Evolutionary conservation across 805 yeast genomes (phyloP).

Genomic region (Ogataea philodendri): DNA sequence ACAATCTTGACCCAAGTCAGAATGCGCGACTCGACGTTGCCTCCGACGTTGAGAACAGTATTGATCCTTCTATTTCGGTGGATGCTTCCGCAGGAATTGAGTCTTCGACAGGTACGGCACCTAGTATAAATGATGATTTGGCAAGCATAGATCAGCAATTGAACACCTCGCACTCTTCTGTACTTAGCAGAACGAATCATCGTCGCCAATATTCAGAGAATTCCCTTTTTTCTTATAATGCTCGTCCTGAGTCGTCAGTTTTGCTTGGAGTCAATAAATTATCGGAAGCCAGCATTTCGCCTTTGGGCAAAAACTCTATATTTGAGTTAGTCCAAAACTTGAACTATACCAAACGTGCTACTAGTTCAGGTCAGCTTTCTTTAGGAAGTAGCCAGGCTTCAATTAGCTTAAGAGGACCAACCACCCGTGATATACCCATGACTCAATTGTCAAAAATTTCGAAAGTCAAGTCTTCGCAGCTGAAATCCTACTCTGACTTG

Average conservation of each 20-base stretch:
- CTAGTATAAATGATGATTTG: no score
- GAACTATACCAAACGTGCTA: conserved; percentile 38
- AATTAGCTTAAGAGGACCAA: conserved; percentile 60
- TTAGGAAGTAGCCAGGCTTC: conserved; percentile 39
- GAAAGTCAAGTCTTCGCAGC: conserved; percentile 41
- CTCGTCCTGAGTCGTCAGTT: conserved; percentile 39
- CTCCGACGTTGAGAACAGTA: no score
- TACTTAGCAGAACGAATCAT: no score
- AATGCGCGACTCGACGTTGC: no score
- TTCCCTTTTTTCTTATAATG: no score
- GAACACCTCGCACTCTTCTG: no score
- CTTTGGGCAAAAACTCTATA: conserved; percentile 72
- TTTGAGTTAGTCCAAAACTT: conserved; percentile 69
- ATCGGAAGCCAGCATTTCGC: conserved; percentile 43
- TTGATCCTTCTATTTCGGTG: no score
- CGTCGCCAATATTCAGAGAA: no score
- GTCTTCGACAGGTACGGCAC: no score
- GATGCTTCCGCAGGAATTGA: no score
- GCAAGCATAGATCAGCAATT: no score
- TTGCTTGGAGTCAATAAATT: conserved; percentile 41
- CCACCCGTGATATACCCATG: conserved; percentile 80
- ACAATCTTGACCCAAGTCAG: no score
- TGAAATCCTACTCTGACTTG: conserved; percentile 43
- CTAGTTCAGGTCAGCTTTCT: conserved; percentile 30
- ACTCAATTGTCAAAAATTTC: conserved; percentile 59